These are phyloP conservation scores for Talaromyces sp. DNA, from an alignment of 2,329 filamentous ascomycete genomes.

Conservation along the genomic window DNA sequence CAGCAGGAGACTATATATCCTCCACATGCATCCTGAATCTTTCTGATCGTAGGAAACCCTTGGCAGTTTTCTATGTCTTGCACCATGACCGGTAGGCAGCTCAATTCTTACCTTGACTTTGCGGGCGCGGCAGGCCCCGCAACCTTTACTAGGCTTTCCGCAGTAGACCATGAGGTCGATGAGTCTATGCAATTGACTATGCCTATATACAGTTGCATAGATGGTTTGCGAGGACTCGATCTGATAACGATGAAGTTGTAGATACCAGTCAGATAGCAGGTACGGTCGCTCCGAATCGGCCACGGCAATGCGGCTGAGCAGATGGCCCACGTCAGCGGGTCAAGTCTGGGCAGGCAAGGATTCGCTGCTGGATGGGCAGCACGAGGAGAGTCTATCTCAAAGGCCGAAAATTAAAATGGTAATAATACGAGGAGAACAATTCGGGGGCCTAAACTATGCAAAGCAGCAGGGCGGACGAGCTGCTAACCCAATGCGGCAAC, in stretches of 20 bases:
- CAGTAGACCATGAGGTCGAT: conserved; percentile 28
- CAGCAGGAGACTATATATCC: neutral
- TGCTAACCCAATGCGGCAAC: neutral
- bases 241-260: neutral
- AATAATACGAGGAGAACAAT: neutral
- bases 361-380: neutral
- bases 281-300: neutral
- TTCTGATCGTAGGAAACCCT: neutral
- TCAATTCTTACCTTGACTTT: conserved; percentile 28
- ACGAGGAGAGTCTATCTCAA: neutral
- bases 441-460: neutral
- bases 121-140: conserved; percentile 33
- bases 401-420: too few species aligned
- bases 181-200: neutral
- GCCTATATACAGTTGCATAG: neutral
- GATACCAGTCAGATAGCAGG: neutral
- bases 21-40: neutral
- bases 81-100: neutral
- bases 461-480: neutral
- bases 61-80: neutral
- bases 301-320: neutral
- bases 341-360: neutral
- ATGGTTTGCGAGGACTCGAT: neutral
- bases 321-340: neutral
- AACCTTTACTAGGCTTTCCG: conserved; percentile 34